Evolutionary conservation across 495 filamentous ascomycete species (phyloP).

Genomic region (Xanthoparmelia taractica): DNA sequence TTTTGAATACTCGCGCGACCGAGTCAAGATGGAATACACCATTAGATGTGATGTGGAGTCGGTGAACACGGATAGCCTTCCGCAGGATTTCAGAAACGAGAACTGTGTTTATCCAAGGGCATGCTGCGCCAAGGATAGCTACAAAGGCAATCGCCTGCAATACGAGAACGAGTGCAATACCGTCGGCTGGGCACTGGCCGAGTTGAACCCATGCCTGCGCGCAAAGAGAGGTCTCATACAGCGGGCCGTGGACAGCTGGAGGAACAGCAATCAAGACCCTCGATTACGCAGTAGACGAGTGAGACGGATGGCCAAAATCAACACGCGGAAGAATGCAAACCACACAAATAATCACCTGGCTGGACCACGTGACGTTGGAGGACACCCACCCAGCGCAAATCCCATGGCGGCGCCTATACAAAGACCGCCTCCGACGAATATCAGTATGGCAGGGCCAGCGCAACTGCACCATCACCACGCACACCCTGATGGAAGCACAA

Average conservation of each 20-base stretch:
- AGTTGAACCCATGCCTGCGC: slow-evolving; percentile 80
- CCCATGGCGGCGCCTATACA: slow-evolving; percentile 40
- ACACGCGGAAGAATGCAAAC: slow-evolving; percentile 60
- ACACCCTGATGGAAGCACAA: slow-evolving; percentile 60
- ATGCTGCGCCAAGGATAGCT: slow-evolving; percentile 91
- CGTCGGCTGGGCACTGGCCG: slow-evolving; percentile 91
- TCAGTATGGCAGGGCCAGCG: slow-evolving; percentile 55
- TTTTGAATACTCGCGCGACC: slow-evolving; percentile 94
- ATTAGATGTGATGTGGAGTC: slow-evolving; percentile 98
- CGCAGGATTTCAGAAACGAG: slow-evolving; percentile 85
- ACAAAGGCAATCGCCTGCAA: slow-evolving; percentile 84
- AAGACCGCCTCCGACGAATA: slow-evolving; percentile 46
- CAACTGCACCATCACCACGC: slow-evolving; percentile 56
- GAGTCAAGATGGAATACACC: slow-evolving; percentile 99
- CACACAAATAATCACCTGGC: slow-evolving; percentile 44
- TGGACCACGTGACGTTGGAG: slow-evolving; percentile 45
- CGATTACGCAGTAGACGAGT: slow-evolving; percentile 84
- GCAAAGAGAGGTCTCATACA: slow-evolving; percentile 95
- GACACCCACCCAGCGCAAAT: slow-evolving; percentile 27
- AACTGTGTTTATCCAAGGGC: slow-evolving; percentile 97
- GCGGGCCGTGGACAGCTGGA: slow-evolving; percentile 94
- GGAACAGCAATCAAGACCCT: slow-evolving; percentile 96
- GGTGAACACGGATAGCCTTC: slow-evolving; percentile 78
- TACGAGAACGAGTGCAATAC: slow-evolving; percentile 99
- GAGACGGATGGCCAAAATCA: slow-evolving; percentile 90